These are phyloP conservation scores for Nectriaceae sp. DNA, from an alignment of 2,329 filamentous ascomycete genomes.

Conservation along the genomic window DNA sequence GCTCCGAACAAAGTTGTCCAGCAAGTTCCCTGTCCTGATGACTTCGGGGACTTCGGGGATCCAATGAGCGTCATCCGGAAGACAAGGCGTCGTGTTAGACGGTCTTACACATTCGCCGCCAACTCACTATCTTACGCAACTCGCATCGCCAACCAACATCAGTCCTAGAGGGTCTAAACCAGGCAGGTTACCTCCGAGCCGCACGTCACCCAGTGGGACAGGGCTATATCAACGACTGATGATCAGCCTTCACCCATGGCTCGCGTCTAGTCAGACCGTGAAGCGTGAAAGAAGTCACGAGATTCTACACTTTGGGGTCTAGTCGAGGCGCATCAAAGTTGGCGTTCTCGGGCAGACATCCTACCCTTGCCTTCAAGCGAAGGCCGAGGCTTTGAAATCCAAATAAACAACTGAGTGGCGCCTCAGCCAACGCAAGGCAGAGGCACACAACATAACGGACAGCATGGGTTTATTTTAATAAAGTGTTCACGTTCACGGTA, in stretches of 20 bases:
- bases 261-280: too few species aligned
- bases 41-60: constrained; percentile 1
- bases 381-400: constrained; percentile 7
- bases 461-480: constrained; percentile 12
- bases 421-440: constrained; percentile 5
- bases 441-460: constrained; percentile 1
- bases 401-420: constrained; percentile 15
- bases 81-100: constrained; percentile 12
- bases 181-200: constrained; percentile 14
- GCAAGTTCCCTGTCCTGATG: not conserved
- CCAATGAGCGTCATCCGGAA: constrained; percentile 15
- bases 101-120: constrained; percentile 14
- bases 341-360: too few species aligned
- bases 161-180: constrained; percentile 11
- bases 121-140: constrained; percentile 19
- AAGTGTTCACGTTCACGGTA: constrained; percentile 12
- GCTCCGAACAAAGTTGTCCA: not conserved
- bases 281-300: constrained; percentile 28
- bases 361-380: constrained; percentile 17
- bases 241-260: not conserved
- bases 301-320: too few species aligned
- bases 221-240: not conserved
- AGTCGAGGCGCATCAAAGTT: too few species aligned
- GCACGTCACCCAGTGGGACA: constrained; percentile 22
- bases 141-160: too few species aligned